phyloP scores from a whole-genome alignment of 2,329 filamentous ascomycete species.

The Thielaviopsis musarum region DNA sequence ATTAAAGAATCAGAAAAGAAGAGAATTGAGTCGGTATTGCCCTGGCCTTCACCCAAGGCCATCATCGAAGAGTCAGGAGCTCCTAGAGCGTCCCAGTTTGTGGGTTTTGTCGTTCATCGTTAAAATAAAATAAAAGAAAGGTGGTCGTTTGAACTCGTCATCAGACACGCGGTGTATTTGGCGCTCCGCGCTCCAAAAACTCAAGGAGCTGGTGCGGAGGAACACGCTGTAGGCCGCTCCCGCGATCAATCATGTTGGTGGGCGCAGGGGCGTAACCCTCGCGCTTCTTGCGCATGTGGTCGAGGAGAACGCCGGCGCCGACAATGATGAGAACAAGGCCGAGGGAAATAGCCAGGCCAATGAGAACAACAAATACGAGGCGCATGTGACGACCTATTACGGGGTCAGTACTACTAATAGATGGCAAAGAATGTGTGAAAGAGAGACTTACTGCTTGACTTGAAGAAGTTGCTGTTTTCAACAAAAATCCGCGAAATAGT shows the following conservation, averaged over 20 bases:
- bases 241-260: conserved; percentile 44
- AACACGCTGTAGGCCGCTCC: conserved; percentile 40
- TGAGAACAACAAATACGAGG: conserved; percentile 63
- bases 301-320: conserved; percentile 54
- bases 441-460: conserved; percentile 35
- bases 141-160: not conserved
- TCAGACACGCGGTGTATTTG: conserved; percentile 28
- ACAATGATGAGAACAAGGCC: conserved; percentile 64
- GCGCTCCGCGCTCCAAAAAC: conserved; percentile 32
- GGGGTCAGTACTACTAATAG: conserved; percentile 14
- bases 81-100: too few relatives aligned
- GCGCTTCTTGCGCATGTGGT: conserved; percentile 57
- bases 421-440: not conserved
- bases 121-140: not conserved
- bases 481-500: conserved; percentile 73
- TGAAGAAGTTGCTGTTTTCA: conserved; percentile 63
- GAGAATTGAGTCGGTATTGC: not conserved
- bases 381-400: conserved; percentile 40
- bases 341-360: conserved; percentile 62
- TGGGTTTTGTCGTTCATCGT: not conserved
- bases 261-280: conserved; percentile 71
- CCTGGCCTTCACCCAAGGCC: not conserved
- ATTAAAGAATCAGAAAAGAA: not conserved
- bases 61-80: too few relatives aligned
- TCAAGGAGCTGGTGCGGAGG: conserved; percentile 44